Percentiles rank a stretch among this genome's conserved stretches.
phyloP scores from a whole-genome alignment of 495 filamentous ascomycete species.

The Cercophora samala region DNA sequence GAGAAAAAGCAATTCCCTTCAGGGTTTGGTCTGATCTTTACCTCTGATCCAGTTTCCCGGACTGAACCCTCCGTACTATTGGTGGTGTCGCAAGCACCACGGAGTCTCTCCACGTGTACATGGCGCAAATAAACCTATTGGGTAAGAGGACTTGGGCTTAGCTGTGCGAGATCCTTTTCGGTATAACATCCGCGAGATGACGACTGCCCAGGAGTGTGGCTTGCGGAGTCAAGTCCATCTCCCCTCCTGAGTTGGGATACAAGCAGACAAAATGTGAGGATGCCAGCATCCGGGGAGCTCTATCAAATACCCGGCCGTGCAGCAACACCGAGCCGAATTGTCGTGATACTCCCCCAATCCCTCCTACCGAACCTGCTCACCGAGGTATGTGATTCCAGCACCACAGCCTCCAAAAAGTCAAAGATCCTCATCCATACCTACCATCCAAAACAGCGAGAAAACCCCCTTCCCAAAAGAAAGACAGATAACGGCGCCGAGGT shows the following conservation, averaged over 20 bases:
- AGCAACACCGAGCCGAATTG: no score
- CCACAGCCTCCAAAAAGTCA: not conserved
- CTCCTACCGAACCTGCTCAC: not conserved
- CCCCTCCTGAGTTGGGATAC: not conserved
- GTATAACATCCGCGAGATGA: not conserved
- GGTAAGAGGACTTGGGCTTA: no score
- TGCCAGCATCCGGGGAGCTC: not conserved
- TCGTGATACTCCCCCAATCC: not conserved
- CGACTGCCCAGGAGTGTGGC: not conserved
- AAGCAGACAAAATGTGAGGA: not conserved
- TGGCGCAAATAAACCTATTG: no score
- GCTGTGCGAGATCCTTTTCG: not conserved
- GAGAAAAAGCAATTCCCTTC: not conserved
- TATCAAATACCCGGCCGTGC: not conserved
- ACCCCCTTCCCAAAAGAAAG: conserved; percentile 1
- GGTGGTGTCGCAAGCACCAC: not conserved
- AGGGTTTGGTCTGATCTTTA: not conserved
- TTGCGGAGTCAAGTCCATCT: not conserved
- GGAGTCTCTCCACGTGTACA: not conserved
- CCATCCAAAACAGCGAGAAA: not conserved
- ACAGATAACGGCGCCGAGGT: not conserved
- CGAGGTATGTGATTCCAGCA: not conserved
- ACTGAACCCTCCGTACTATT: not conserved
- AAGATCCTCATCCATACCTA: not conserved
- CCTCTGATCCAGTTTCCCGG: not conserved